Evolutionary conservation across 805 yeast species (phyloP).

Genomic region (Ogataea trehalophila): DNA sequence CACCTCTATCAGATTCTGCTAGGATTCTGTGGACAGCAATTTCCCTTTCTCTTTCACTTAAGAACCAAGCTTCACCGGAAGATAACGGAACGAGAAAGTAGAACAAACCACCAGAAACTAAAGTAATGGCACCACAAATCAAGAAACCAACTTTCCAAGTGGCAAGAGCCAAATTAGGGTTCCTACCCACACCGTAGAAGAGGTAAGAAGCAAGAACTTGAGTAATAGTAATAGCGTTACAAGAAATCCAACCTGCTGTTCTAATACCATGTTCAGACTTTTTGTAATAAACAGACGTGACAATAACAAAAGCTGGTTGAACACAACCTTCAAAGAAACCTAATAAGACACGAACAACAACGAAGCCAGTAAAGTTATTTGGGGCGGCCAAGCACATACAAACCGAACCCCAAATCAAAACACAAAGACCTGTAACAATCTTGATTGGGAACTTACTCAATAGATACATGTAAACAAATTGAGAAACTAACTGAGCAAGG

Average conservation of each 20-base stretch:
- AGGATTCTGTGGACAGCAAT: conserved; percentile 47
- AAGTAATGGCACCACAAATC: conserved; percentile 52
- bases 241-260: conserved; percentile 36
- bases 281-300: conserved; percentile 55
- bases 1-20: conserved; percentile 29
- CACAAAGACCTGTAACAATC: conserved; percentile 41
- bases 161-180: conserved; percentile 34
- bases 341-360: conserved; percentile 40
- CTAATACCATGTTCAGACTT: conserved; percentile 37
- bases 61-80: conserved; percentile 41
- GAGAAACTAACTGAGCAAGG: conserved; percentile 37
- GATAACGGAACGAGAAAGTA: conserved; percentile 33
- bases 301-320: conserved; percentile 51
- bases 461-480: conserved; percentile 49
- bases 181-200: conserved; percentile 46
- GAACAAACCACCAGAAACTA: conserved; percentile 22
- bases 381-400: conserved; percentile 44
- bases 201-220: conserved; percentile 44
- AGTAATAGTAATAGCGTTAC: conserved; percentile 40
- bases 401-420: conserved; percentile 59
- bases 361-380: conserved; percentile 39
- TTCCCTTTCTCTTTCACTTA: conserved; percentile 35
- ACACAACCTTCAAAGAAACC: conserved; percentile 51
- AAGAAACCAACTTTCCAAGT: conserved; percentile 60
- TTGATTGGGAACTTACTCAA: conserved; percentile 56